Conservation (phyloP, 129 eudicot genomes). For the Flaveria ramosissima region DNA sequence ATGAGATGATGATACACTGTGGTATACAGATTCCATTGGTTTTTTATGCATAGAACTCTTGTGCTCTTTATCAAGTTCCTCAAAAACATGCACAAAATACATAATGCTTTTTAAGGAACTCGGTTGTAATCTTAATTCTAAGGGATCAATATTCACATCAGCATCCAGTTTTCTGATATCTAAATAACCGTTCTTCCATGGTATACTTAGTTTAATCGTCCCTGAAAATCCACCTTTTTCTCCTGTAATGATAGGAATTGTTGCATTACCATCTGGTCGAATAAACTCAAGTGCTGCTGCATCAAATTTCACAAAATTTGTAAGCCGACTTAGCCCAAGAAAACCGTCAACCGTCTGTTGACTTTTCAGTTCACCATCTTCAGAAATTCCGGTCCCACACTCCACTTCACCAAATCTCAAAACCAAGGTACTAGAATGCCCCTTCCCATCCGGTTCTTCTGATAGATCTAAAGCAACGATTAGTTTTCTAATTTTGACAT, state of each 20-base stretch:
- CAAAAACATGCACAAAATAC: constrained; percentile 50
- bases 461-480: constrained; percentile 76
- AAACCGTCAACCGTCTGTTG: constrained; percentile 47
- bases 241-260: constrained; percentile 62
- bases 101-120: constrained; percentile 57
- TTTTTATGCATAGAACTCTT: constrained; percentile 24
- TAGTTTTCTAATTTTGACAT: constrained; percentile 60
- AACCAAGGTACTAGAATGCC: constrained; percentile 58
- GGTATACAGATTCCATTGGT: constrained; percentile 44
- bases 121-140: constrained; percentile 70
- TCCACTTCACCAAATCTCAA: constrained; percentile 73
- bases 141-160: constrained; percentile 68
- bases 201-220: constrained; percentile 69
- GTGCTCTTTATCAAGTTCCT: constrained; percentile 42
- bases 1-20: constrained; percentile 43
- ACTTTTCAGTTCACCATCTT: constrained; percentile 41
- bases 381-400: constrained; percentile 77
- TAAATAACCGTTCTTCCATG: constrained; percentile 94
- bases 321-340: constrained; percentile 64
- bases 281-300: constrained; percentile 83
- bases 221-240: constrained; percentile 87
- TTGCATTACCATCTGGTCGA: constrained; percentile 52
- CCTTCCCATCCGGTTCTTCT: constrained; percentile 39
- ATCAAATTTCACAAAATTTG: constrained; percentile 70
- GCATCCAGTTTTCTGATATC: constrained; percentile 88